Conservation (phyloP, 1,139 yeast genomes). For the Debaryomyces singareniensis region DNA sequence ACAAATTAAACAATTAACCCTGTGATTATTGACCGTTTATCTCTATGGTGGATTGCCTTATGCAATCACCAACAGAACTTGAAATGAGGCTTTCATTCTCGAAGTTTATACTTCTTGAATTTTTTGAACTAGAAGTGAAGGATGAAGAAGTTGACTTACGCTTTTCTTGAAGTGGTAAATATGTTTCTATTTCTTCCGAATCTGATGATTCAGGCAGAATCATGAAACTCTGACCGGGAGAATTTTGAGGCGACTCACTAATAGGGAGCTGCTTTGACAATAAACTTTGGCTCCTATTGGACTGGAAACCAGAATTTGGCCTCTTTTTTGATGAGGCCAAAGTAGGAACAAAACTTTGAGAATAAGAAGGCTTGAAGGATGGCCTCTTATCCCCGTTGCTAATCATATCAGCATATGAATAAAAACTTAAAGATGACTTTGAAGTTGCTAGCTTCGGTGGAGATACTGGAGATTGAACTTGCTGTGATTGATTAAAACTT, state of each 20-base stretch:
- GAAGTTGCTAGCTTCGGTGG: slow-evolving; percentile 36
- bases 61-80: slow-evolving; percentile 34
- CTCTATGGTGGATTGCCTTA: slow-evolving; percentile 34
- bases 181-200: slow-evolving; percentile 13
- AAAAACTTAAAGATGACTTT: slow-evolving; percentile 58
- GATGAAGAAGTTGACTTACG: slow-evolving; percentile 7
- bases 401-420: slow-evolving; percentile 76
- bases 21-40: slow-evolving; percentile 20
- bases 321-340: slow-evolving; percentile 7
- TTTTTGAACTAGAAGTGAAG: slow-evolving; percentile 3
- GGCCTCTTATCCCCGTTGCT: slow-evolving; percentile 65
- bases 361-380: slow-evolving; percentile 30
- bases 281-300: slow-evolving; percentile 1
- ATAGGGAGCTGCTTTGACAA: slow-evolving; percentile 13
- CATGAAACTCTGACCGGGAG: slow-evolving; percentile 15
- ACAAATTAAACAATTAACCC: background rate
- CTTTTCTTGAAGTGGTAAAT: slow-evolving; percentile 5
- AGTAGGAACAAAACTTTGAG: slow-evolving; percentile 6
- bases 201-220: slow-evolving; percentile 27
- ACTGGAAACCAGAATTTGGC: slow-evolving; percentile 4
- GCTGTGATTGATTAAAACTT: slow-evolving; percentile 1
- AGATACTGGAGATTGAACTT: slow-evolving; percentile 17
- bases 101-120: slow-evolving; percentile 2
- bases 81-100: slow-evolving; percentile 30
- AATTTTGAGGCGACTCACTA: slow-evolving; percentile 5